These are phyloP conservation scores for Lineolata rhizophorae DNA, from an alignment of 495 filamentous ascomycete species.

Conservation along the genomic window DNA sequence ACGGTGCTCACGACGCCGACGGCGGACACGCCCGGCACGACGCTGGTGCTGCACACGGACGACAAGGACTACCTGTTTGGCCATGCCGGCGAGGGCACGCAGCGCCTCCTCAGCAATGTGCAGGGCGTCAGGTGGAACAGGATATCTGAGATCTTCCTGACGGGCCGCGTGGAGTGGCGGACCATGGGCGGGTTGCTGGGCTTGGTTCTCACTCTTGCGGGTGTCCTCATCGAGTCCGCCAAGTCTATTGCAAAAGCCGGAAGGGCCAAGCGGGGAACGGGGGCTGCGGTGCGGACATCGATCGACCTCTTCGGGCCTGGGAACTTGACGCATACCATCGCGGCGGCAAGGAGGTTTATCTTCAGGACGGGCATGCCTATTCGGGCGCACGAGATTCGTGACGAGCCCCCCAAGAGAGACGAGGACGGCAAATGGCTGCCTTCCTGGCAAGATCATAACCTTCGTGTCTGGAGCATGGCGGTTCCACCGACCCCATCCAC, in stretches of 20 bases:
- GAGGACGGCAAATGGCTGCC: conserved; percentile 24
- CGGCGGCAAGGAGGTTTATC: conserved; percentile 69
- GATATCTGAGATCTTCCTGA: conserved; percentile 55
- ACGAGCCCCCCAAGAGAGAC: conserved; percentile 17
- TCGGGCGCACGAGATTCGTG: conserved; percentile 36
- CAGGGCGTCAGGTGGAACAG: conserved; percentile 30
- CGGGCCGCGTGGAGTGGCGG: conserved; percentile 52
- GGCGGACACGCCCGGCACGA: conserved; percentile 68
- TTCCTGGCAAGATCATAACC: conserved; percentile 48
- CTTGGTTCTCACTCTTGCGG: conserved; percentile 61
- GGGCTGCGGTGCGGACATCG: conserved; percentile 14
- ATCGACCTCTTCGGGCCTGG: conserved; percentile 55
- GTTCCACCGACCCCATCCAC: conserved; percentile 13
- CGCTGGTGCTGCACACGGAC: conserved; percentile 54
- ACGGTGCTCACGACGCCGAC: conserved; percentile 69
- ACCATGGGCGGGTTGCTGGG: conserved; percentile 66
- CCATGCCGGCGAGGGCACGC: conserved; percentile 60
- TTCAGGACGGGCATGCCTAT: conserved; percentile 66
- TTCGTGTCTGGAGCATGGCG: conserved; percentile 67
- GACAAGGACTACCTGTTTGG: conserved; percentile 75
- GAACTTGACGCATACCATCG: conserved; percentile 59
- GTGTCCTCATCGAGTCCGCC: conserved; percentile 21
- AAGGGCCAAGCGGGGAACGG: conserved; percentile 4
- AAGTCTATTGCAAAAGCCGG: background rate
- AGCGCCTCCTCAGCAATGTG: conserved; percentile 50